Conservation (phyloP, 345 rosid species). For the Heritiera littoralis region DNA sequence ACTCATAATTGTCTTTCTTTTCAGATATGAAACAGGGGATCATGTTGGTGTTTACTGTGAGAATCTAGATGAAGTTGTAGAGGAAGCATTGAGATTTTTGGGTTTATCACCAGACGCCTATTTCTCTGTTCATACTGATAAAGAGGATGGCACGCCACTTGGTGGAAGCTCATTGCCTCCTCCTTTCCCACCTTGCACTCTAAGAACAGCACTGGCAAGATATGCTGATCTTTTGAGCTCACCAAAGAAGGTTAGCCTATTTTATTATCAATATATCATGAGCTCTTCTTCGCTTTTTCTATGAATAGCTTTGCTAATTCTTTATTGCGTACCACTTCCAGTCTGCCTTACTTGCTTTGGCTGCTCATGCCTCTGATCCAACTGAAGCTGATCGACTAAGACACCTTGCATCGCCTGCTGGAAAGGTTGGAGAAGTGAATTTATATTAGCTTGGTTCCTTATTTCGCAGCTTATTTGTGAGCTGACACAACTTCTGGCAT, state of each 20-base stretch:
- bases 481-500: slow-evolving; percentile 8
- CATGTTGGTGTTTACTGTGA: slow-evolving; percentile 84
- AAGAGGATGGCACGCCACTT: slow-evolving; percentile 87
- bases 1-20: slow-evolving; percentile 20
- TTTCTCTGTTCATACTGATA: slow-evolving; percentile 84
- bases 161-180: slow-evolving; percentile 83
- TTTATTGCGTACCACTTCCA: slow-evolving; percentile 34
- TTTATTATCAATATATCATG: slow-evolving; percentile 12
- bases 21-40: slow-evolving; percentile 80
- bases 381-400: slow-evolving; percentile 78
- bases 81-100: slow-evolving; percentile 74
- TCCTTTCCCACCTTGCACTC: slow-evolving; percentile 78
- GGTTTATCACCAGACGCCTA: slow-evolving; percentile 75
- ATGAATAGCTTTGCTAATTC: not conserved
- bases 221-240: slow-evolving; percentile 90
- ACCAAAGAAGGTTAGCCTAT: slow-evolving; percentile 78
- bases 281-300: not conserved
- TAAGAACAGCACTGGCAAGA: slow-evolving; percentile 73
- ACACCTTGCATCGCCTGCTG: slow-evolving; percentile 87
- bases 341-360: slow-evolving; percentile 88
- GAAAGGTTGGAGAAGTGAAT: slow-evolving; percentile 60
- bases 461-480: not conserved
- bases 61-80: slow-evolving; percentile 76
- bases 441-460: not conserved
- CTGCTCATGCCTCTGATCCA: slow-evolving; percentile 93